These are phyloP conservation scores for Lichtheimia ramosa DNA, from an alignment of 371 early-diverging fungal species.

Conservation along the genomic window DNA sequence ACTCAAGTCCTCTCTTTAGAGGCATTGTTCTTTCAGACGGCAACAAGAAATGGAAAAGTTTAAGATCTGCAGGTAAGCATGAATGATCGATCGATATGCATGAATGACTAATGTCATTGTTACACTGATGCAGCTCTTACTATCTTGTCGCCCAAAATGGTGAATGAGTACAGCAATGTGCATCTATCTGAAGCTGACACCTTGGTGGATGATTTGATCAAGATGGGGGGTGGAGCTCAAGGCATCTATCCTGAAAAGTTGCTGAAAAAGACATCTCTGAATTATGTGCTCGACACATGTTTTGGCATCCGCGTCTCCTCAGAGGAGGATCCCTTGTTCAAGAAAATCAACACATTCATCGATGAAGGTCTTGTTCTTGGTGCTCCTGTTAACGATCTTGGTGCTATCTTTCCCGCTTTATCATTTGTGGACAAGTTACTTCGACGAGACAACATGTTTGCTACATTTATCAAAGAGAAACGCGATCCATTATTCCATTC, in stretches of 20 bases:
- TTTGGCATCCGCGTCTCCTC: constrained; percentile 4
- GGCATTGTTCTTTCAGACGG: constrained; percentile 9
- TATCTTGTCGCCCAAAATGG: constrained; percentile 6
- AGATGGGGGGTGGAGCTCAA: not conserved
- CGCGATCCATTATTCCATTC: constrained; percentile 6
- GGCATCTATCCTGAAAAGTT: not conserved
- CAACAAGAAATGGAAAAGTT: constrained; percentile 13
- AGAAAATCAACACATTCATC: not conserved
- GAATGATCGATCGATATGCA: too few relatives aligned
- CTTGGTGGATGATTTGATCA: not conserved
- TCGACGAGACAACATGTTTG: constrained; percentile 2
- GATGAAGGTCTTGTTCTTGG: constrained; percentile 2
- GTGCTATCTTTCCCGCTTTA: constrained; percentile 1
- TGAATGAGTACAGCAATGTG: constrained; percentile 1
- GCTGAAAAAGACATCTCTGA: constrained; percentile 3
- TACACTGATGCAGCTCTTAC: not conserved
- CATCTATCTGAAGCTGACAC: not conserved
- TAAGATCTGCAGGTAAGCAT: constrained; percentile 8
- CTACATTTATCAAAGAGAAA: not conserved
- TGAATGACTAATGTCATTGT: not conserved
- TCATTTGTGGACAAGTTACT: not conserved
- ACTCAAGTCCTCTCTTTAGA: constrained; percentile 2
- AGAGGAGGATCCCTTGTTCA: not conserved
- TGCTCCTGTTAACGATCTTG: constrained; percentile 1
- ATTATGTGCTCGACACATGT: constrained; percentile 1